These are phyloP conservation scores for Fraxinus albicans DNA, from an alignment of 305 asterid genomes.

Conservation along the genomic window DNA sequence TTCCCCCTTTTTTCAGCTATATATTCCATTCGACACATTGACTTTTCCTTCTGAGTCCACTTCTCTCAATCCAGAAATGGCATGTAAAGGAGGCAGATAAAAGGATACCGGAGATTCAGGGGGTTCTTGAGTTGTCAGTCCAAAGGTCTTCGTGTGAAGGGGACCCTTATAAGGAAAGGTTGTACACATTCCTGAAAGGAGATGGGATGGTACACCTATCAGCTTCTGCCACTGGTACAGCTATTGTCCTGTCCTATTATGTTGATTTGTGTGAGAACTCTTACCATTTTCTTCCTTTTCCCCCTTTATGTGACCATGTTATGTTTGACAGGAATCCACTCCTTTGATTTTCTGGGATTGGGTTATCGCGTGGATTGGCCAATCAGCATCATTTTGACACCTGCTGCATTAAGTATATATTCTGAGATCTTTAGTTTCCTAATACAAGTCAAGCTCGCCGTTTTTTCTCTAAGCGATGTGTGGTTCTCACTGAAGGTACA, in stretches of 20 bases:
- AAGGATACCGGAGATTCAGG: constrained; percentile 89
- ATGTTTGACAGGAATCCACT: constrained; percentile 68
- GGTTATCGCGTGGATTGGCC: constrained; percentile 98
- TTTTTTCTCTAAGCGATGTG: constrained; percentile 74
- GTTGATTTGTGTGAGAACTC: constrained; percentile 16
- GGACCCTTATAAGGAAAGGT: constrained; percentile 70
- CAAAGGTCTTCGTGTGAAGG: constrained; percentile 98
- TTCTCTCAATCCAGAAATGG: constrained; percentile 74
- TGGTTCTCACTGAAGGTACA: constrained; percentile 85
- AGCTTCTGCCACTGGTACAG: constrained; percentile 61
- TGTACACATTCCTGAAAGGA: constrained; percentile 70
- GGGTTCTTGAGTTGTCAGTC: constrained; percentile 82
- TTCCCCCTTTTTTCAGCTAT: constrained; percentile 2
- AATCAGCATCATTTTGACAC: constrained; percentile 74
- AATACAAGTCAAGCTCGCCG: constrained; percentile 94
- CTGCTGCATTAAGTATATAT: constrained; percentile 70
- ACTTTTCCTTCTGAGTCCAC: constrained; percentile 33
- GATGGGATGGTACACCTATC: constrained; percentile 42
- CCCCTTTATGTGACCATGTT: constrained; percentile 23
- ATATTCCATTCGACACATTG: constrained; percentile 23
- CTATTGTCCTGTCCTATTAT: constrained; percentile 13
- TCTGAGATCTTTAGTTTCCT: constrained; percentile 84
- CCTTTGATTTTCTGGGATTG: constrained; percentile 84
- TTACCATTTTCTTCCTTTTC: constrained; percentile 22
- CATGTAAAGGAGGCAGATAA: constrained; percentile 69